Evolutionary conservation across 2,329 filamentous ascomycete species (phyloP).

Genomic region (Metarhizium robertsii): DNA sequence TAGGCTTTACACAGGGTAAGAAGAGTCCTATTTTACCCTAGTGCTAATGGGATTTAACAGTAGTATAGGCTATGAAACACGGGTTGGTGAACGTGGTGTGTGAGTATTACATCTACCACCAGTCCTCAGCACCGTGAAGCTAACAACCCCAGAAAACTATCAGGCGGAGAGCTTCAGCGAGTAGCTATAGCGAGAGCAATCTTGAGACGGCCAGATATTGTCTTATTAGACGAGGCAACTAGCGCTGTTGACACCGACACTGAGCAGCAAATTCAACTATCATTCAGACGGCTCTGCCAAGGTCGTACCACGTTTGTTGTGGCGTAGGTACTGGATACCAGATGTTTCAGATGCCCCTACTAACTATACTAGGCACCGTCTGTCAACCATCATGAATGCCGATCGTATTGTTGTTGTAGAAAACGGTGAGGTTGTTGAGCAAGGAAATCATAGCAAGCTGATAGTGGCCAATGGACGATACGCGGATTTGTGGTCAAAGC

Average conservation of each 20-base stretch:
- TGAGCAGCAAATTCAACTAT: slow-evolving; percentile 57
- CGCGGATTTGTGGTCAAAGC: slow-evolving; percentile 55
- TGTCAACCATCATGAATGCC: slow-evolving; percentile 63
- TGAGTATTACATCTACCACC: slow-evolving; percentile 15
- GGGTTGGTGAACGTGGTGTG: slow-evolving; percentile 42
- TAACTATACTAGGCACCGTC: slow-evolving; percentile 41
- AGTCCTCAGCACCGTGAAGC: not conserved
- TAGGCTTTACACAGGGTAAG: slow-evolving; percentile 40
- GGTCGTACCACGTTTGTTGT: slow-evolving; percentile 59
- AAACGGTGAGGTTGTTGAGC: slow-evolving; percentile 53
- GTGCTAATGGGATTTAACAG: not conserved
- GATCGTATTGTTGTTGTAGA: slow-evolving; percentile 58
- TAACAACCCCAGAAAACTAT: slow-evolving; percentile 41
- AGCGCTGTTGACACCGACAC: slow-evolving; percentile 66
- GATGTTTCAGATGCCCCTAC: not conserved
- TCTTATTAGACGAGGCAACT: slow-evolving; percentile 72
- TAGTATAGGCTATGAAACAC: slow-evolving; percentile 34
- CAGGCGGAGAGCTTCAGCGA: slow-evolving; percentile 57
- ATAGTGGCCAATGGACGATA: slow-evolving; percentile 52
- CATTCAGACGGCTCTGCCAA: slow-evolving; percentile 46
- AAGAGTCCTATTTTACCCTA: not conserved
- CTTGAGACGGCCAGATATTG: slow-evolving; percentile 63
- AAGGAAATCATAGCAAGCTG: slow-evolving; percentile 51
- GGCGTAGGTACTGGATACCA: slow-evolving; percentile 33
- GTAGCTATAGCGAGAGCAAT: slow-evolving; percentile 63